These are phyloP conservation scores for Chlamydomonas incerta DNA, from an alignment of 139 green algal genomes.

Conservation along the genomic window DNA sequence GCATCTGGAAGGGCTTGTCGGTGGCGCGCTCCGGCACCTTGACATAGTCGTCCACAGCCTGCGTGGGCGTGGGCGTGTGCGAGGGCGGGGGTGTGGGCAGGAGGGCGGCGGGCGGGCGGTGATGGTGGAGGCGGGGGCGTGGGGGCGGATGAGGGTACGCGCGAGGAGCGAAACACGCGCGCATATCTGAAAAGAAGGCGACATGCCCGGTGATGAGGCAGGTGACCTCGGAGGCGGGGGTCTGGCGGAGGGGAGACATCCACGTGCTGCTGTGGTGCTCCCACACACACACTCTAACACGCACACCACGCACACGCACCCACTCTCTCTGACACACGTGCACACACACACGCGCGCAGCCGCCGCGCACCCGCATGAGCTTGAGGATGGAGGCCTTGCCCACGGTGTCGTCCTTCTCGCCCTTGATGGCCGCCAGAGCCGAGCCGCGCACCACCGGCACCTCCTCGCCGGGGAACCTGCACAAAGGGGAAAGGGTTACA, in stretches of 20 bases:
- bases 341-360: not conserved
- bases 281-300: too few species aligned
- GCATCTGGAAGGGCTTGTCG: constrained; percentile 98
- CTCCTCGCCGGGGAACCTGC: constrained; percentile 92
- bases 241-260: too few species aligned
- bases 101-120: too few species aligned
- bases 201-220: too few species aligned
- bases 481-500: too few species aligned
- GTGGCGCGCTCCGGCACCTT: constrained; percentile 83
- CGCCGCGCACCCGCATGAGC: constrained; percentile 88
- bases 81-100: not conserved
- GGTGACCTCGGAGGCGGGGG: too few species aligned
- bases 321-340: too few species aligned
- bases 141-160: too few species aligned
- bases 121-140: not conserved
- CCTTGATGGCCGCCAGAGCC: constrained; percentile 90
- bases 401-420: constrained; percentile 80
- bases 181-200: too few species aligned
- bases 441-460: constrained; percentile 92
- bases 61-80: not conserved
- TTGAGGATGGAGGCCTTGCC: constrained; percentile 89
- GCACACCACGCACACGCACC: too few species aligned
- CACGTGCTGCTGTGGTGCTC: too few species aligned
- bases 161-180: too few species aligned
- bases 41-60: constrained; percentile 71